These are phyloP conservation scores for Encephalitozoon hellem DNA, from an alignment of 371 early-diverging fungal genomes.

Conservation along the genomic window DNA sequence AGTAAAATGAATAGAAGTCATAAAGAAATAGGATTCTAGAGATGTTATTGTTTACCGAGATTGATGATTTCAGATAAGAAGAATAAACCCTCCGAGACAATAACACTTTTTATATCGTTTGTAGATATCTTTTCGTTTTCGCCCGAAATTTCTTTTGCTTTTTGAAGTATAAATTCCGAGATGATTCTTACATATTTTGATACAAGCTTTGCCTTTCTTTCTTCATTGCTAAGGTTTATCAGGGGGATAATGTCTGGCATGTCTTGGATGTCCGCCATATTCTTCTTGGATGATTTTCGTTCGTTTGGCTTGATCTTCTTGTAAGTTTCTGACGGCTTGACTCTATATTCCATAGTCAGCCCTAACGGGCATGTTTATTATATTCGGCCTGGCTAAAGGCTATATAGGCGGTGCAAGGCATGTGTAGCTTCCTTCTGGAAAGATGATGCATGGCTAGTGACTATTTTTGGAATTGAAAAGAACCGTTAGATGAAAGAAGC, in stretches of 20 bases:
- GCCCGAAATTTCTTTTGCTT: neutral
- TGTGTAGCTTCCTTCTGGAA: neutral
- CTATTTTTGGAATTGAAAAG: neutral
- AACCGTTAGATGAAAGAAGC: neutral
- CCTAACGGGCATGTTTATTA: neutral
- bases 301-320: neutral
- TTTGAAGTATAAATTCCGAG: neutral
- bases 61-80: neutral
- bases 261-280: neutral
- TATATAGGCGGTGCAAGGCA: too few species aligned
- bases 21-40: neutral
- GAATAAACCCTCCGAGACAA: conserved; percentile 2
- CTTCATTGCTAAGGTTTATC: neutral
- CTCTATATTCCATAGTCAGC: neutral
- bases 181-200: neutral
- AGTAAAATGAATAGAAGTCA: neutral
- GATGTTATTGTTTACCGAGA: neutral
- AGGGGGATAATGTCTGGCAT: neutral
- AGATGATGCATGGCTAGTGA: neutral
- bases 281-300: neutral
- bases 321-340: neutral
- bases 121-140: neutral
- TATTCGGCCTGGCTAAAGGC: neutral
- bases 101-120: neutral
- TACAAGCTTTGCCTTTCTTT: neutral